phyloP scores from a whole-genome alignment of 2,329 filamentous ascomycete genomes.

The Fonsecaea multimorphosa region DNA sequence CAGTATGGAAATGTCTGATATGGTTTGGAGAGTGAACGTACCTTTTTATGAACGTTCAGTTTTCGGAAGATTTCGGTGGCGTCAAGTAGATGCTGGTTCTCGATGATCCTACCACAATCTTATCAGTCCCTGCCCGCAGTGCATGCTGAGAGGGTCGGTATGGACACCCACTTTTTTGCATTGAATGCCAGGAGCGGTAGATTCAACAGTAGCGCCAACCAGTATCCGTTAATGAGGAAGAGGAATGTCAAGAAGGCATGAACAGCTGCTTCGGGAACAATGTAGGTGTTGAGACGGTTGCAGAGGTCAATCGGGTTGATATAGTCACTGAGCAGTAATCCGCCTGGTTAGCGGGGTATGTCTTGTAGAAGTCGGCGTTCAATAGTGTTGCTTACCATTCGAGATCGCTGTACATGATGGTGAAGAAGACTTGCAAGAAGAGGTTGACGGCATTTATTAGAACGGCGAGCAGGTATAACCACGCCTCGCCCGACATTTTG shows the following conservation, averaged over 20 bases:
- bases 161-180: constrained; percentile 83
- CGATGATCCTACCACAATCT: constrained; percentile 73
- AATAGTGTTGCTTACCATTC: constrained; percentile 78
- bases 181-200: constrained; percentile 92
- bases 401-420: constrained; percentile 99
- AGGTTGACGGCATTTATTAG: constrained; percentile 99
- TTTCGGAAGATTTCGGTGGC: constrained; percentile 99
- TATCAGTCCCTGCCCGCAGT: constrained; percentile 20
- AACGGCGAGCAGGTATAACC: constrained; percentile 96
- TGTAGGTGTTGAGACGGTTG: constrained; percentile 99
- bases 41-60: constrained; percentile 98
- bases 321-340: constrained; percentile 75
- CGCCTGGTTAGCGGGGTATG: background rate
- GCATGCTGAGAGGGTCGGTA: background rate
- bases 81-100: constrained; percentile 95
- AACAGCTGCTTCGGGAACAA: constrained; percentile 96
- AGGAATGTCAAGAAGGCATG: constrained; percentile 94
- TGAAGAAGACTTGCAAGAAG: constrained; percentile 99
- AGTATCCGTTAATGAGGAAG: constrained; percentile 99
- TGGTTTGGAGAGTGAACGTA: constrained; percentile 44
- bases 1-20: background rate
- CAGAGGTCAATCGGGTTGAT: constrained; percentile 99
- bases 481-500: constrained; percentile 95
- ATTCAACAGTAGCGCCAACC: constrained; percentile 91
- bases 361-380: background rate